Evolutionary conservation across 352 stramenopile species (phyloP), one percentile per base, ranked within the genome.

Genomic region (Phytophthora cryptogea): DNA sequence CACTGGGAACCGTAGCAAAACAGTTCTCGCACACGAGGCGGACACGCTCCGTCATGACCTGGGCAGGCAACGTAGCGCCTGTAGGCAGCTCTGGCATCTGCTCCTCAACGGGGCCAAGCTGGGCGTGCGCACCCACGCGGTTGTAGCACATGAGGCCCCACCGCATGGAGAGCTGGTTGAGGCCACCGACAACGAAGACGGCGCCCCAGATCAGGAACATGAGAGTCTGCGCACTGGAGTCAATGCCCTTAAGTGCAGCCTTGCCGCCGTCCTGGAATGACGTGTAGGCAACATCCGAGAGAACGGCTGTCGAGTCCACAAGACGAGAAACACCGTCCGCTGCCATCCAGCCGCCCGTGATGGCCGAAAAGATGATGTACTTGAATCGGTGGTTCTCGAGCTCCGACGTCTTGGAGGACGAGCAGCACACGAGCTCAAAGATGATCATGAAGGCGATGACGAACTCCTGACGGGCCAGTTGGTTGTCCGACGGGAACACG

Each of bases 131-230:
- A 9, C 87, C 87, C 5, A 95, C 87, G 28, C 84, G 83, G 76
- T 95, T 95, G 81, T 95, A 95, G 74, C 87, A 95, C n/a, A 86
- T 54, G 26, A 95, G 77, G 11, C 87, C 87, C 87, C 87, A 95
- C 16, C 87, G 87, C 87, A 95, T 95, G 13, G 75, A 68, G 26
- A 92, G 57, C 59, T 95, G 87, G 72, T 95, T 95, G 6, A 93
- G 53, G 5, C 74, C 36, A 17, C 87, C 87, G 39, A 93, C 39
- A 0, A 92, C 26, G 6, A 67, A 59, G 13, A 89, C 77, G 13
- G 76, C 83, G 14, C 42, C 83, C 86, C 87, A 95, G 23, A 95
- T 75, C 3, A 89, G 28, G 51, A 95, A 93, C 83, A 93, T 92
- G 37, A 92, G 61, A 23, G 80, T 54, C 55, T 92, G 80, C 0